Percentiles rank a stretch among this genome's conserved stretches.
phyloP scores from a whole-genome alignment of 2,329 filamentous ascomycete genomes.

The Fusarium albosuccineum region DNA sequence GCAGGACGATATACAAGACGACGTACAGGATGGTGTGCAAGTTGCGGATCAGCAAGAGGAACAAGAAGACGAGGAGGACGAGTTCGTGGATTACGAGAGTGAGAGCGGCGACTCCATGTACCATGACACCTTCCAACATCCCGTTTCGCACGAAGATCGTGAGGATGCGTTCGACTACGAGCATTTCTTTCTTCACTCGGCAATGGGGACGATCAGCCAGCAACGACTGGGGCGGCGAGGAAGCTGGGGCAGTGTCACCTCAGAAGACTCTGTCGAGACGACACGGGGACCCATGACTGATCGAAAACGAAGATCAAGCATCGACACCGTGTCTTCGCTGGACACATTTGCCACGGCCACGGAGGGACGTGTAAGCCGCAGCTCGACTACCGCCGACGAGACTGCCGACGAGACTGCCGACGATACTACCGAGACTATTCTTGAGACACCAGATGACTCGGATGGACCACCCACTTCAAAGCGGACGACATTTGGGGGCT shows the following conservation, averaged over 20 bases:
- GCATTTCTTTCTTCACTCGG: constrained; percentile 94
- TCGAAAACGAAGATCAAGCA: constrained; percentile 58
- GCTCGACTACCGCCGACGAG: constrained; percentile 42
- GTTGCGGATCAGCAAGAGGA: constrained; percentile 41
- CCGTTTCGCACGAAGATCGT: constrained; percentile 88
- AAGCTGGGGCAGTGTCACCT: constrained; percentile 68
- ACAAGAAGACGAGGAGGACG: constrained; percentile 53
- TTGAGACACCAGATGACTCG: constrained; percentile 39
- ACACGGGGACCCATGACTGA: constrained; percentile 61
- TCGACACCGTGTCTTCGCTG: constrained; percentile 63
- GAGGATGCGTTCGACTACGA: constrained; percentile 97
- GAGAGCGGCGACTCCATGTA: constrained; percentile 75
- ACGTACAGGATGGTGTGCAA: constrained; percentile 42
- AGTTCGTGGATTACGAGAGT: constrained; percentile 61
- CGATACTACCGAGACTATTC: constrained; percentile 33
- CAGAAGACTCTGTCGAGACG: constrained; percentile 73
- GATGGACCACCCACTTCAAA: constrained; percentile 40
- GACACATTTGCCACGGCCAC: constrained; percentile 70
- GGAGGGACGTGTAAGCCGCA: constrained; percentile 61
- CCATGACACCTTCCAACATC: constrained; percentile 70
- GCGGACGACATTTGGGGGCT: constrained; percentile 45
- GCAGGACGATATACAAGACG: constrained; percentile 32
- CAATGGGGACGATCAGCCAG: constrained; percentile 81
- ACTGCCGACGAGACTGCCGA: constrained; percentile 38
- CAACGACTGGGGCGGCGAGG: constrained; percentile 43